Evolutionary conservation across 202 grass and related monocot species (phyloP), one percentile per base, ranked within the genome.

Genomic region (Panicum virgatum): DNA sequence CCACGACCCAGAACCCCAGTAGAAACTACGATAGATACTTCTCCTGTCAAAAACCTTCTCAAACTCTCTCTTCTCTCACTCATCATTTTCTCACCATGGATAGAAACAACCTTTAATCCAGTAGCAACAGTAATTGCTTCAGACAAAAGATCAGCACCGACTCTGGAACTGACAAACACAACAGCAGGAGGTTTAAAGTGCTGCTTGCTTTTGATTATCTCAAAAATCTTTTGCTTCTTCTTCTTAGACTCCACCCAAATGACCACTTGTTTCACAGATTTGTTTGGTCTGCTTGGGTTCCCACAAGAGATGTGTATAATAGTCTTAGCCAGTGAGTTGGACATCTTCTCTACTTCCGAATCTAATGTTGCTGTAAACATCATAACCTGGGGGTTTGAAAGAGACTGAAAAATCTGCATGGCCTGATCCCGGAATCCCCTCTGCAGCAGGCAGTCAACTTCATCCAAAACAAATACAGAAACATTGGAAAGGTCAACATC

Each of bases 211-310:
- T 26, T 91, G 50, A 98, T 64, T 86, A 96, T 90, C 83, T 98
- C 96, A 87, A 96, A 96, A 80, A 96, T 71, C 80, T 98, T 96
- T 58, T 93, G 91, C 78, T 93, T 95, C 90, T 98, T n/a, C n/a
- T n/a, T 88, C 58, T 93, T 98, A 87, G 91, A 91, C 25, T 96
- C 96, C 39, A 96, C 96, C 92, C 92, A 98, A 81, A 98, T 98
- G 69, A 80, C 87, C 19, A 98, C 80, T 72, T 98, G 87, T 80
- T 91, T 98, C 74, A 92, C 86, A 79, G 87, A 96, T 72, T 93
- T 96, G 85, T 80, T 92, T 47, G 88, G 90, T 81, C 54, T 89
- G 61, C 64, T 89, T 82, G 87, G 77, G 52, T 88, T 96, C 56
- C 88, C 92, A 63, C 87, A 90, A 66, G 87, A 91, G 69, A 98